phyloP scores from a whole-genome alignment of 1,139 yeast genomes.

The Yamadazyma trypodendri region DNA sequence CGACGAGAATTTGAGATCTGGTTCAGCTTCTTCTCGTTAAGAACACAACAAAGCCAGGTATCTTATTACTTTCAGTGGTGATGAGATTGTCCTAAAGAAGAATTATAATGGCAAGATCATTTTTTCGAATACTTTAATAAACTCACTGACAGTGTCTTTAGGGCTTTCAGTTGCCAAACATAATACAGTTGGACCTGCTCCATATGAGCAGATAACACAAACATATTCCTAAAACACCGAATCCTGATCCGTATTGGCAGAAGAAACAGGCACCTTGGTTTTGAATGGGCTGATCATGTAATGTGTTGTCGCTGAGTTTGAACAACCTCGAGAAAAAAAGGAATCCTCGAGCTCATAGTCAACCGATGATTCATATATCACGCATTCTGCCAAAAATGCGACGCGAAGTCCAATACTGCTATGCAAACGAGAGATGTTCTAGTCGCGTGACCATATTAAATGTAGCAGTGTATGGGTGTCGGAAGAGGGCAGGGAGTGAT shows the following conservation, averaged over 20 bases:
- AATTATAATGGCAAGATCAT: constrained; percentile 38
- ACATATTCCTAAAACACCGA: constrained; percentile 89
- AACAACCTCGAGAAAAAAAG: not conserved
- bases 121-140: constrained; percentile 64
- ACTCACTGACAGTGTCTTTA: constrained; percentile 77
- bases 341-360: constrained; percentile 2
- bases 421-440: too few relatives aligned
- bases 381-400: too few relatives aligned
- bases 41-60: constrained; percentile 47
- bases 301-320: not conserved
- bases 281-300: constrained; percentile 3
- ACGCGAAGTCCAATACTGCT: too few relatives aligned
- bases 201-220: constrained; percentile 90
- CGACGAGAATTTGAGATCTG: constrained; percentile 34
- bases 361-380: not conserved
- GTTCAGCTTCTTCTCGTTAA: constrained; percentile 41
- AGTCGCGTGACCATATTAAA: too few relatives aligned
- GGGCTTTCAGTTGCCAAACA: constrained; percentile 89
- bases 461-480: too few relatives aligned
- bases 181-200: constrained; percentile 96
- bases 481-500: too few relatives aligned
- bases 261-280: constrained; percentile 90
- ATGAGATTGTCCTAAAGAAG: constrained; percentile 60
- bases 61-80: constrained; percentile 24
- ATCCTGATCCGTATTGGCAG: constrained; percentile 99